phyloP scores from a whole-genome alignment of 2,329 filamentous ascomycete species.

The Graphium sp. region DNA sequence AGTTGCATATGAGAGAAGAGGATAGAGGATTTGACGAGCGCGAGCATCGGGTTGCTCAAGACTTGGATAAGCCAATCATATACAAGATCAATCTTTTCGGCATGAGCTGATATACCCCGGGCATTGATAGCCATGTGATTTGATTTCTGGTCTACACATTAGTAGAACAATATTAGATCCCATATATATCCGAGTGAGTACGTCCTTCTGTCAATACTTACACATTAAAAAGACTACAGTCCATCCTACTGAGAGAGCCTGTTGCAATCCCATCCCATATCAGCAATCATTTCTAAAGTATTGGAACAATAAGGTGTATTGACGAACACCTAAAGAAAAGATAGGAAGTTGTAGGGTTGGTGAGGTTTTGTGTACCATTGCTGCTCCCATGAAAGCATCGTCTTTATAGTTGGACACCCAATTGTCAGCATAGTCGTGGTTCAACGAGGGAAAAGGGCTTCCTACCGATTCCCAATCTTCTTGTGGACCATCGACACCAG shows the following conservation, averaged over 20 bases:
- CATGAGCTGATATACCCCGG: background rate
- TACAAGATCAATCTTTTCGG: slow-evolving; percentile 1
- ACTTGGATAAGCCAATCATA: slow-evolving; percentile 3
- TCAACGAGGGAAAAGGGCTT: too few species aligned
- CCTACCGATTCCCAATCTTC: slow-evolving; percentile 4
- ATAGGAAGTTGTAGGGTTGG: too few species aligned
- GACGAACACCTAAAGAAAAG: too few species aligned
- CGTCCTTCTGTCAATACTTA: background rate
- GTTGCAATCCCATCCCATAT: background rate
- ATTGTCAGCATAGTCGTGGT: too few species aligned
- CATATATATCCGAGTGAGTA: too few species aligned
- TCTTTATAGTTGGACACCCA: too few species aligned
- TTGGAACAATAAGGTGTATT: too few species aligned
- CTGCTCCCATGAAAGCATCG: slow-evolving; percentile 2
- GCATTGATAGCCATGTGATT: slow-evolving; percentile 1
- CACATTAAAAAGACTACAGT: slow-evolving; percentile 1
- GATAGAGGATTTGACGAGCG: slow-evolving; percentile 4
- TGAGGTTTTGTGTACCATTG: too few species aligned
- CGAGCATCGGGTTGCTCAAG: slow-evolving; percentile 5
- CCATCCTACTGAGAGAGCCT: background rate
- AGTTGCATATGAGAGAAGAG: slow-evolving; percentile 5
- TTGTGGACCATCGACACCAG: slow-evolving; percentile 2
- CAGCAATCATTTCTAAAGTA: background rate
- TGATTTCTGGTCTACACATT: slow-evolving; percentile 1
- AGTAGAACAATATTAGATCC: slow-evolving; percentile 1